A percentile compares a stretch with the other conserved stretches of the same genome.
Evolutionary conservation across 805 yeast species (phyloP).

Genomic region (Schizosaccharomyces cryophilus): DNA sequence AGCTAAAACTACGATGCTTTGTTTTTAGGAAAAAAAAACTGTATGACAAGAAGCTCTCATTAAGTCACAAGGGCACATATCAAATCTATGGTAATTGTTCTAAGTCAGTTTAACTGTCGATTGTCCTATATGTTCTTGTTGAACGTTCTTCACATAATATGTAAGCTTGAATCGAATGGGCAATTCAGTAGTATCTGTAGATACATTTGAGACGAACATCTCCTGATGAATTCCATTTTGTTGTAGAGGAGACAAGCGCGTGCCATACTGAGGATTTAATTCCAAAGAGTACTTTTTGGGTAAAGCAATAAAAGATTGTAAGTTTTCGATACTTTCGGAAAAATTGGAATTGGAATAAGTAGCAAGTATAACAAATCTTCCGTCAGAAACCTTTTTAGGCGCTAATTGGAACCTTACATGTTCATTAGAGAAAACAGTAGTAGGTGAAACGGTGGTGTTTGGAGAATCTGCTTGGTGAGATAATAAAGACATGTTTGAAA

Average conservation of each 20-base stretch:
- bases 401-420: background rate
- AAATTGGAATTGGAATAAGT: background rate
- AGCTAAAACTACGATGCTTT: too few species aligned
- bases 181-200: background rate
- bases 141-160: background rate
- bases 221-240: background rate
- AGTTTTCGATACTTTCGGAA: background rate
- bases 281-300: background rate
- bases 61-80: too few species aligned
- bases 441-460: background rate
- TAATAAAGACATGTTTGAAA: too few species aligned
- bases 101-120: background rate
- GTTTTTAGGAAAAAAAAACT: too few species aligned
- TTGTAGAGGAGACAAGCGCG: background rate
- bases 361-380: background rate
- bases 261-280: constrained; percentile 1
- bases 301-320: background rate
- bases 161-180: background rate
- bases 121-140: background rate
- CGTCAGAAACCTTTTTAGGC: background rate
- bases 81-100: too few species aligned
- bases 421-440: background rate
- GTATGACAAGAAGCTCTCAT: too few species aligned
- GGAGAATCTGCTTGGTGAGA: too few species aligned
- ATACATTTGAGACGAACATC: background rate